Percentiles rank a stretch among this genome's conserved stretches.
These are phyloP conservation scores for Dictyostelium citrinum DNA, from an alignment of 78 protist species.

Conservation along the genomic window DNA sequence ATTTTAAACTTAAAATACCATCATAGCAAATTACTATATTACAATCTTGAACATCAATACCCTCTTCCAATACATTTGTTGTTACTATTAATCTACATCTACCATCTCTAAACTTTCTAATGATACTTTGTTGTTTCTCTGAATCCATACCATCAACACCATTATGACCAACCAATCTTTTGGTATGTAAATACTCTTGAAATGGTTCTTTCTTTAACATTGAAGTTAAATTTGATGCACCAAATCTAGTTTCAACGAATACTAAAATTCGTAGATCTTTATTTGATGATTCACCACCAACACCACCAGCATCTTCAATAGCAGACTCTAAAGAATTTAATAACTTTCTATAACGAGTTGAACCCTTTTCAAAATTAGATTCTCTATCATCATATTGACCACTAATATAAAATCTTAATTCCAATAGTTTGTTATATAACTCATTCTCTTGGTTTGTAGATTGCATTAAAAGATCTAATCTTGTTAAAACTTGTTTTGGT, in stretches of 20 bases:
- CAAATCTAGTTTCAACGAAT: neutral
- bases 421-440: neutral
- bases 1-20: neutral
- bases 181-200: neutral
- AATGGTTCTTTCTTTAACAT: neutral
- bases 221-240: neutral
- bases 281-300: too few relatives aligned
- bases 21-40: conserved; percentile 29
- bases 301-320: neutral
- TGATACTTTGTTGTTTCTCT: neutral
- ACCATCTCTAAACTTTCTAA: conserved; percentile 1
- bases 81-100: neutral
- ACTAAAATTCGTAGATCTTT: neutral
- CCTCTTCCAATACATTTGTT: conserved; percentile 49
- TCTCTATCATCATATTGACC: neutral
- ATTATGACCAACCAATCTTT: conserved; percentile 7
- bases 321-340: neutral
- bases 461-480: neutral
- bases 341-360: neutral
- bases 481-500: neutral
- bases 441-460: neutral
- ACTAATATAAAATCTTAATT: neutral
- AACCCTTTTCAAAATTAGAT: neutral
- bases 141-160: conserved; percentile 9
- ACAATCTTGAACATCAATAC: conserved; percentile 16